Base-by-base conservation (phyloP, 495 filamentous ascomycete species). In the Rhypophila decipiens region DNA sequence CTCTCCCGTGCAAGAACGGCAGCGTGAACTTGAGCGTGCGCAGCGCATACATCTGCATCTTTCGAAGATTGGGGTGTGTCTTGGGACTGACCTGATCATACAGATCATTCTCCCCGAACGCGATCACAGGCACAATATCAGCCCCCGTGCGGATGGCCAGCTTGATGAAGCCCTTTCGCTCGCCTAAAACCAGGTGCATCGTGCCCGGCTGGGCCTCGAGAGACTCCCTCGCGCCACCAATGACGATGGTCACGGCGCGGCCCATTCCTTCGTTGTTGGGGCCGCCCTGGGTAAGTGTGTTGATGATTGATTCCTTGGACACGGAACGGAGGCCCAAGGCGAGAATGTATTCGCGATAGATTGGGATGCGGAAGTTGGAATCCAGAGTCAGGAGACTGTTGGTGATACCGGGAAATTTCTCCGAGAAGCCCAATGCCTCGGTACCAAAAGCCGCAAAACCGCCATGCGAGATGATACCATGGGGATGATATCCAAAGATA, bases 401-500 rank as follows among this genome's bases (percentile, higher is more conserved):
- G 17, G 81, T 95, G 55, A 98, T 96, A n/a, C 89, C 91, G 0
- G 94, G 94, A 55, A 96, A 98, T 21, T 96, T 79, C 44, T 85
- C 77, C 2, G 79, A 79, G 65, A 97, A 98, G 2, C 93, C 89
- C 4, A 94, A 73, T 0, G 87, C 87, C 54, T 97, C 93, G 5
- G 94, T 97, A 23, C 75, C 87, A 53, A 98, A 96, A 13, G 90
- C 85, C 3, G 86, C 88, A 66, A 93, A 96, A 1, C 94, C 93
- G 31, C 93, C 93, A 58, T 96, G 88, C 12, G 85, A 89, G 57
- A 98, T 95, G 65, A 98, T 96, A 34, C 93, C 93, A 63, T 97
- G 91, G 0, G 91, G 91, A 59, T 96, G 93, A 63, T 97, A 96
- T 35, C 94, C 93, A 60, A 98, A 95, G 54, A 98, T 91, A 69